Evolutionary conservation across 495 filamentous ascomycete species (phyloP), one percentile per base, ranked within the genome.

Genomic region (Paragyromitra xinjiangensis): DNA sequence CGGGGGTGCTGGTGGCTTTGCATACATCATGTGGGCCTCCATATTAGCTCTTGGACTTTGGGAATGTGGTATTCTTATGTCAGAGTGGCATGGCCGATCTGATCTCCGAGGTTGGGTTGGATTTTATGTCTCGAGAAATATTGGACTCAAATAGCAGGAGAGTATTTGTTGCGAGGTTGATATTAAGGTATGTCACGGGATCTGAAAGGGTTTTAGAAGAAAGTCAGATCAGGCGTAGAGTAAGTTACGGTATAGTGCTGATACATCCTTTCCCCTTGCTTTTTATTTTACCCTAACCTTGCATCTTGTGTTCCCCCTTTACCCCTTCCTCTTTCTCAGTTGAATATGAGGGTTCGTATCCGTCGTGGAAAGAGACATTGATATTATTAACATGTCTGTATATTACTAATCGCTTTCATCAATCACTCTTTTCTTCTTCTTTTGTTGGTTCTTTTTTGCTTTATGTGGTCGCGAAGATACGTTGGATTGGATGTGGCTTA

Each of bases 231-330:
- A 39, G 71, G 39, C 16, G 39, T 42, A 77, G 74, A 77, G 74
- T 77, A 77, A 77, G 74, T 77, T 64, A 73, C 63, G 59, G 51
- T 55, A 73, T 22, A 72, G 61, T 73, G 29, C 69, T 73, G 69
- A 73, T 72, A 77, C 53, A 64, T 71, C 73, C 48, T 48, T 71
- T 63, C 56, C 67, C 63, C 66, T 62, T 63, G 45, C 72, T 61
- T 62, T 26, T 45, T 56, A 22, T 56, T 45, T 40, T 61, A 45
- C 73, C 63, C 61, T 77, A 77, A 77, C 69, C 69, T 73, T 24
- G 24, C 40, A 50, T 42, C 39, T 48, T 59, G 6, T 71, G 48
- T 62, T 51, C 44, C 40, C 26, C 51, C 44, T 14, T 53, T 34
- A 22, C 67, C 45, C 58, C 58, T 34, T 19, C 58, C 39, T 22